These are phyloP conservation scores for Tylopilus subfusipes DNA, from an alignment of 768 basidiomycete species.

Conservation along the genomic window DNA sequence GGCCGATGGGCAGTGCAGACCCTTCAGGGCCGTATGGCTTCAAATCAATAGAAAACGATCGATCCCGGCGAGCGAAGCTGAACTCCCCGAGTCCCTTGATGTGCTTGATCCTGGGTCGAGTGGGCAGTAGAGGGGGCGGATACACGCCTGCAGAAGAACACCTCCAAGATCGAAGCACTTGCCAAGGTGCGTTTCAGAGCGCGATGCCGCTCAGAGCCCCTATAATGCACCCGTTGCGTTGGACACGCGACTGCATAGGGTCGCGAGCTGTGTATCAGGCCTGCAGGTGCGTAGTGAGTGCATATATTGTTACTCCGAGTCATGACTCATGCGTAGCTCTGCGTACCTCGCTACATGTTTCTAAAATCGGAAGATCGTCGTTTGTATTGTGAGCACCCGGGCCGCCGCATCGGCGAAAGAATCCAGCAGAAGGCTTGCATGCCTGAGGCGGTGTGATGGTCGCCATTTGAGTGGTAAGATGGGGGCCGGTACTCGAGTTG, in stretches of 20 bases:
- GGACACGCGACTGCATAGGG: neutral
- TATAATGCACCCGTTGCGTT: neutral
- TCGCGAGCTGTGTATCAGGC: neutral
- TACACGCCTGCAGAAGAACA: neutral
- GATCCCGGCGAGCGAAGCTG: neutral
- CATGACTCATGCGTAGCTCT: neutral
- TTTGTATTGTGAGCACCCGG: neutral
- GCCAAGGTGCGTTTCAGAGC: neutral
- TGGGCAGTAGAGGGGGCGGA: neutral
- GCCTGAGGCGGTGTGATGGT: neutral
- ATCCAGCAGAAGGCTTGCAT: neutral
- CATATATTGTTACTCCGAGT: neutral
- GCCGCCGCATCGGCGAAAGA: neutral
- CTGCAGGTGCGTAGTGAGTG: neutral
- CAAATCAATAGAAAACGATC: neutral
- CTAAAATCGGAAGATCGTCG: slow-evolving; percentile 5
- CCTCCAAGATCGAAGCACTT: too few species aligned
- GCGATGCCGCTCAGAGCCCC: neutral
- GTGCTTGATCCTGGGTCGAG: neutral
- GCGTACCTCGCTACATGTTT: neutral
- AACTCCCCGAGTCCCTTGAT: neutral
- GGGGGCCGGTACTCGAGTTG: neutral
- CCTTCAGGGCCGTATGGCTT: neutral
- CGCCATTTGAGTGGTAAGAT: neutral
- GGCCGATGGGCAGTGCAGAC: slow-evolving; percentile 1